Base-by-base conservation (phyloP, 1,284 basidiomycete species). In the Ustilago esculenta region DNA sequence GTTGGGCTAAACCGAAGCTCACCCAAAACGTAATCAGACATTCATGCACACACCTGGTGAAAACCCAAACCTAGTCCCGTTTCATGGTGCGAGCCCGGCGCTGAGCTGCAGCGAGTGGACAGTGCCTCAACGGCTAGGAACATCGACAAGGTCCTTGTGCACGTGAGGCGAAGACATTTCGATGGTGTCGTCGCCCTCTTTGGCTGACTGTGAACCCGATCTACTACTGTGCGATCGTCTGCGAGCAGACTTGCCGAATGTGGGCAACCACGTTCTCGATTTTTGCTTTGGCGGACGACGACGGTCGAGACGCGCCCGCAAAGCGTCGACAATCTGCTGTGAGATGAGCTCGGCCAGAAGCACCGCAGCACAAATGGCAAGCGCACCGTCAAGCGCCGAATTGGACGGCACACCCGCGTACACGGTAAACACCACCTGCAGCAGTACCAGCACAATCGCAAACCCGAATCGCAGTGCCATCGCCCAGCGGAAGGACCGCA, bases 351-450 rank as follows among this genome's bases (percentile, higher is more conserved):
- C 64, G 12, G 50, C 57, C n/a, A 68, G 34, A 14, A 68, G 46
- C 14, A 68, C 46, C 12, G 52, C 32, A 8, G 64, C 64, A 32
- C 53, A 61, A 35, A 68, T 61, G 8, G 64, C 64, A 5, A 68
- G 37, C 12, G 48, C 64, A 2, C 64, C 58, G 17, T 61, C 49
- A 12, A 68, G 41, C 18, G 64, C 64, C 3, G 48, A 49, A 8
- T 23, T 9, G 5, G 53, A 45, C 15, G 64, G 58, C 5, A 29
- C 53, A 25, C 57, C 58, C 5, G 56, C 27, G 34, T 12, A 56
- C 21, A 52, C 54, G 17, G 59, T 61, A 18, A 61, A 63, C 14
- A 68, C 47, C 17, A 68, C 51, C 25, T 68, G 65, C 15, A 68
- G 15, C 25, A 57, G 30, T 2, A 57, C 43, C 12, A 68, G 53